These are phyloP conservation scores for Ophiostoma sp. DNA, from an alignment of 2,329 filamentous ascomycete genomes.

Conservation along the genomic window DNA sequence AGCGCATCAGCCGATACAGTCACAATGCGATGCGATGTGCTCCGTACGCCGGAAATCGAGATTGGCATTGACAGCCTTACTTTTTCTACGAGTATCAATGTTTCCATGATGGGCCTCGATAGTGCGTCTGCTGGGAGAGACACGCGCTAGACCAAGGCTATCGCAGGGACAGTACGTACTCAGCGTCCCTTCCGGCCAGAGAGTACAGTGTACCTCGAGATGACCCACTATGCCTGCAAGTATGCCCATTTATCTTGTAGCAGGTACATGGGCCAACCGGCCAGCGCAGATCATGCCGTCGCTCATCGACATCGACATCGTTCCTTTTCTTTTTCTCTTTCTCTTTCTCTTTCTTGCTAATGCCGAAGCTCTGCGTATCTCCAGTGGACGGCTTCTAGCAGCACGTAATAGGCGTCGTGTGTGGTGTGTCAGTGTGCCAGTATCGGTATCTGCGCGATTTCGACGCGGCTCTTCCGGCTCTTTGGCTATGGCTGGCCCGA, in stretches of 20 bases:
- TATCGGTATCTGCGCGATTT: background rate
- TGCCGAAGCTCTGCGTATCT: background rate
- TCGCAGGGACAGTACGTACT: background rate
- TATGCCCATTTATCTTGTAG: background rate
- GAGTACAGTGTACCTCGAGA: background rate
- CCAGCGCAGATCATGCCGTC: constrained; percentile 9
- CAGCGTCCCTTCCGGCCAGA: background rate
- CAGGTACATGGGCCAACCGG: background rate
- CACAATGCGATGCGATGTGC: too few species aligned
- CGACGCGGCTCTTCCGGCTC: constrained; percentile 7
- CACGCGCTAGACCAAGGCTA: background rate
- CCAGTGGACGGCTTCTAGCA: too few species aligned
- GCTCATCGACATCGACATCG: background rate
- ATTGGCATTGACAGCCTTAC: background rate
- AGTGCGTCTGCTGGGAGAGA: background rate
- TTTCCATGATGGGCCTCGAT: background rate
- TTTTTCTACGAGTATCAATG: constrained; percentile 1
- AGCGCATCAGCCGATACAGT: too few species aligned
- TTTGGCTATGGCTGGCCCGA: background rate
- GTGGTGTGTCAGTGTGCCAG: background rate
- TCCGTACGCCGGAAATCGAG: background rate
- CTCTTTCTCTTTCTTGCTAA: background rate
- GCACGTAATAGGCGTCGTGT: too few species aligned
- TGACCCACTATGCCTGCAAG: background rate
- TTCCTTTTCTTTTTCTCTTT: background rate